Conservation (phyloP, 768 basidiomycete genomes). For the Phaeolepiota aurea region DNA sequence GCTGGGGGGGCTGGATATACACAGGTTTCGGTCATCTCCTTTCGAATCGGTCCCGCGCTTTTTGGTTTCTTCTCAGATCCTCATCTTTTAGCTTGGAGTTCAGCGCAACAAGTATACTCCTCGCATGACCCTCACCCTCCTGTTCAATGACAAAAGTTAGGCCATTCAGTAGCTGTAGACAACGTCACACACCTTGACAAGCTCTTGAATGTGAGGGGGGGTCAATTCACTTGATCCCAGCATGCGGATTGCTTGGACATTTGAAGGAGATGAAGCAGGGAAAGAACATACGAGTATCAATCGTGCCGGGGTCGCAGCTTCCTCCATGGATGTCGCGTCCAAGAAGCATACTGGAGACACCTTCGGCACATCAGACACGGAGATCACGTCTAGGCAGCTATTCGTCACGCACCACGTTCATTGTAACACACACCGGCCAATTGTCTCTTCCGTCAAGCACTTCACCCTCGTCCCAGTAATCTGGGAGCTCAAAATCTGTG, state of each 20-base stretch:
- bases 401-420: slow-evolving; percentile 56
- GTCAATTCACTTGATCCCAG: slow-evolving; percentile 56
- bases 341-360: slow-evolving; percentile 55
- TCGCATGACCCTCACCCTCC: slow-evolving; percentile 63
- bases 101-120: slow-evolving; percentile 44
- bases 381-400: background rate
- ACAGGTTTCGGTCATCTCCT: slow-evolving; percentile 9
- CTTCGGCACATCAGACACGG: slow-evolving; percentile 21
- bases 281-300: slow-evolving; percentile 64
- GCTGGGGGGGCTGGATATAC: background rate
- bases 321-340: slow-evolving; percentile 69
- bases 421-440: slow-evolving; percentile 73
- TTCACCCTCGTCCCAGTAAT: slow-evolving; percentile 85
- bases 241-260: slow-evolving; percentile 55
- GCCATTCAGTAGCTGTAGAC: too few species aligned
- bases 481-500: slow-evolving; percentile 79
- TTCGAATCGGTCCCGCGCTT: slow-evolving; percentile 47
- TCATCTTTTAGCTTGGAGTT: slow-evolving; percentile 62
- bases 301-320: slow-evolving; percentile 53
- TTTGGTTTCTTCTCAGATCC: slow-evolving; percentile 48
- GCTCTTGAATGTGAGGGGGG: slow-evolving; percentile 33
- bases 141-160: too few species aligned
- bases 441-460: slow-evolving; percentile 47
- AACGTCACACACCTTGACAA: slow-evolving; percentile 56
- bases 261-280: slow-evolving; percentile 22